phyloP scores from a whole-genome alignment of 768 basidiomycete genomes.

The Leccinellum rugosiceps region DNA sequence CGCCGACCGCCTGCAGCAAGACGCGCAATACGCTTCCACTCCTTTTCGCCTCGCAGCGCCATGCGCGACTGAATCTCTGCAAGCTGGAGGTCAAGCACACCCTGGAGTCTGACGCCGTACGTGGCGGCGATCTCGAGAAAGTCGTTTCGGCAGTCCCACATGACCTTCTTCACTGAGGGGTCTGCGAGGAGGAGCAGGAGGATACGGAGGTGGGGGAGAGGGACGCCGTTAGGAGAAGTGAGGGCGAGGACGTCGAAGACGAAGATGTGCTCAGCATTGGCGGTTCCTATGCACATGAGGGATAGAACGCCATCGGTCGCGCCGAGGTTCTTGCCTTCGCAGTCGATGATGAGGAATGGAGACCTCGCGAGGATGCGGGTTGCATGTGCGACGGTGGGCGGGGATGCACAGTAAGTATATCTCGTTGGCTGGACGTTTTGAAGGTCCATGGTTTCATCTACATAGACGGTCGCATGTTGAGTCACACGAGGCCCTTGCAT shows the following conservation, averaged over 20 bases:
- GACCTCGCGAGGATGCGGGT: conserved; percentile 18
- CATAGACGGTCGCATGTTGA: background rate
- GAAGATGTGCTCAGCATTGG: conserved; percentile 31
- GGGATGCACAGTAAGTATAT: conserved; percentile 20
- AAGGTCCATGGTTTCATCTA: conserved; percentile 14
- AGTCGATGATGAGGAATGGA: conserved; percentile 35
- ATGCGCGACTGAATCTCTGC: conserved; percentile 35
- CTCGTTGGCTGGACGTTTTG: conserved; percentile 8
- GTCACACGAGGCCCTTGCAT: conserved; percentile 11
- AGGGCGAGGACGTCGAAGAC: conserved; percentile 38
- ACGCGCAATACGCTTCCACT: conserved; percentile 26
- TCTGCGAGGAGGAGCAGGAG: conserved; percentile 31
- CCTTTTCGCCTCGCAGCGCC: conserved; percentile 23
- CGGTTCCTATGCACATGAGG: conserved; percentile 35
- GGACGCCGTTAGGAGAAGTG: conserved; percentile 4
- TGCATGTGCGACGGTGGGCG: conserved; percentile 16
- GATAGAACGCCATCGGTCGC: conserved; percentile 30
- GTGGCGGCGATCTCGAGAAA: conserved; percentile 33
- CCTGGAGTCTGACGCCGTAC: conserved; percentile 28
- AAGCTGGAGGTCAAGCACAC: conserved; percentile 41
- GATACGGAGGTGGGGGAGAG: conserved; percentile 17
- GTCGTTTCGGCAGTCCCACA: conserved; percentile 44
- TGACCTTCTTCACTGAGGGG: conserved; percentile 33
- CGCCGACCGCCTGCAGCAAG: conserved; percentile 23
- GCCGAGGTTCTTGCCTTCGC: conserved; percentile 39